These are phyloP conservation scores for Silybum marianum DNA, from an alignment of 129 eudicot genomes.

Conservation along the genomic window DNA sequence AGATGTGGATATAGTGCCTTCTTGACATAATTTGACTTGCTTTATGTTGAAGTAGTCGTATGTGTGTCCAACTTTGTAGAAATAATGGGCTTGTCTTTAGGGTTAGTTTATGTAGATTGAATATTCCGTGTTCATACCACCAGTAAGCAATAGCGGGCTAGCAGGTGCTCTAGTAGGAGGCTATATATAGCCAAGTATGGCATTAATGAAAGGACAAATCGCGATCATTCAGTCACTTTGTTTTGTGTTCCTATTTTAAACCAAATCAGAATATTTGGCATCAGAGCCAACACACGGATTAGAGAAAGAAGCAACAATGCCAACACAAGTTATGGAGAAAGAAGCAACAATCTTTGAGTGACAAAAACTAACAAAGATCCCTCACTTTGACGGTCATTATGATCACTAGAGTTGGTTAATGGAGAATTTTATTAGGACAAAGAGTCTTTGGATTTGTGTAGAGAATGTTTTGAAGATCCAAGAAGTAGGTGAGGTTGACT, in stretches of 20 bases:
- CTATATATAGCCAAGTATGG: not conserved
- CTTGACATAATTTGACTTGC: not conserved
- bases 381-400: not conserved
- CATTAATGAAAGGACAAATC: not conserved
- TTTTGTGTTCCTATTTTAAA: not conserved
- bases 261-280: not conserved
- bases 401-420: not conserved
- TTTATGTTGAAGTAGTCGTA: not conserved
- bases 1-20: not conserved
- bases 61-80: not conserved
- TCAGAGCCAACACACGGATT: not conserved
- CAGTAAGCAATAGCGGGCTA: not conserved
- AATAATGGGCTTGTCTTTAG: not conserved
- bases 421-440: not conserved
- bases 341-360: not conserved
- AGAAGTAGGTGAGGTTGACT: not conserved
- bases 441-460: not conserved
- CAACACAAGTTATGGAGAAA: not conserved
- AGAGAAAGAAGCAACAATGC: not conserved
- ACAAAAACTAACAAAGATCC: not conserved
- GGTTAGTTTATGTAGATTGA: not conserved
- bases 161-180: not conserved
- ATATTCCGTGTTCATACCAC: not conserved
- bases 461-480: not conserved
- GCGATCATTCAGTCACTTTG: not conserved